Evolutionary conservation across 179 eudicot species (phyloP).

Genomic region (Beta corolliflora): DNA sequence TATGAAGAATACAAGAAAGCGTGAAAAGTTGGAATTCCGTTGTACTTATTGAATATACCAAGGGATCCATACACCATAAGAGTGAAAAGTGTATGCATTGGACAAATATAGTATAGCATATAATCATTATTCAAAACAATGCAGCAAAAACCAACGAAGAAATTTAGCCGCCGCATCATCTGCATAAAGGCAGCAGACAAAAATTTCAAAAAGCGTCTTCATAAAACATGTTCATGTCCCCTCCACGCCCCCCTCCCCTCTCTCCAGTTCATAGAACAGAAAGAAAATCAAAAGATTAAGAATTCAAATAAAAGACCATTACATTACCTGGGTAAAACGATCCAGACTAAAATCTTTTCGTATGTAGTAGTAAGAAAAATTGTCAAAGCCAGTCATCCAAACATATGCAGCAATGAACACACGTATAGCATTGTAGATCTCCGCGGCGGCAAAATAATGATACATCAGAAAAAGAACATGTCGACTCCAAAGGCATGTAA

Average conservation of each 20-base stretch:
- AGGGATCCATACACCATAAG: constrained; percentile 98
- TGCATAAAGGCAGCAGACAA: constrained; percentile 40
- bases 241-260: too few species aligned
- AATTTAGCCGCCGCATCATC: constrained; percentile 99
- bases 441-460: constrained; percentile 95
- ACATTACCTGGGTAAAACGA: constrained; percentile 87
- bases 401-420: constrained; percentile 98
- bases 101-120: constrained; percentile 94
- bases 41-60: constrained; percentile 86
- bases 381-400: constrained; percentile 99
- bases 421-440: constrained; percentile 95
- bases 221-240: not conserved
- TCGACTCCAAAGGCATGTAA: constrained; percentile 4
- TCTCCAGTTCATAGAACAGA: not conserved
- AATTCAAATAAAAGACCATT: not conserved
- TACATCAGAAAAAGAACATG: constrained; percentile 97
- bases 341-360: constrained; percentile 91
- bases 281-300: not conserved
- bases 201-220: constrained; percentile 1
- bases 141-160: constrained; percentile 86
- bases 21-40: constrained; percentile 70
- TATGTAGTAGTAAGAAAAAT: constrained; percentile 97
- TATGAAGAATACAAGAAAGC: constrained; percentile 54
- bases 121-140: constrained; percentile 93
- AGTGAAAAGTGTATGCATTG: constrained; percentile 98